A percentile compares a stretch with the other conserved stretches of the same genome.
phyloP scores from a whole-genome alignment of 163 green algal genomes.

The Chloroidium sp. region DNA sequence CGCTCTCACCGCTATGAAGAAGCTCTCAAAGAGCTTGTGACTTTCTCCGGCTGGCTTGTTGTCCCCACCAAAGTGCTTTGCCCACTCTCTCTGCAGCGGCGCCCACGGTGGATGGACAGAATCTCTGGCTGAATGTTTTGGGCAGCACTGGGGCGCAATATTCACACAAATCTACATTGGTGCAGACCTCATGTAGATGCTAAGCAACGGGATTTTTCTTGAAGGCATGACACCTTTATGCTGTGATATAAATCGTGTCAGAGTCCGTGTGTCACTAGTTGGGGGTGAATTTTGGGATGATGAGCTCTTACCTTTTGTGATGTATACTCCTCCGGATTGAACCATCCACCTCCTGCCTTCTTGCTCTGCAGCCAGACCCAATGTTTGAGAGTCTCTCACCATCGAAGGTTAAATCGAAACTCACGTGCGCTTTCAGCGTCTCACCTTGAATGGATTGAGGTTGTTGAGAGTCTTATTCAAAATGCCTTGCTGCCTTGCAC shows the following conservation, averaged over 20 bases:
- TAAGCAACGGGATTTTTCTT: neutral
- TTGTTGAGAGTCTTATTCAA: neutral
- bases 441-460: slow-evolving; percentile 7
- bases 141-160: neutral
- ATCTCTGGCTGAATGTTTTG: neutral
- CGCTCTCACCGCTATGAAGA: slow-evolving; percentile 39
- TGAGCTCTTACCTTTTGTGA: slow-evolving; percentile 34
- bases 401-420: neutral
- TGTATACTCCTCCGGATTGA: slow-evolving; percentile 47
- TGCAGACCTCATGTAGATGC: neutral
- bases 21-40: slow-evolving; percentile 43
- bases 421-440: neutral
- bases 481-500: no score
- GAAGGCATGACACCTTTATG: neutral
- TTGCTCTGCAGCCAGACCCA: neutral
- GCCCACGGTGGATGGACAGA: neutral
- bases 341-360: slow-evolving; percentile 9
- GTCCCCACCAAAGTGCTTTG: slow-evolving; percentile 23
- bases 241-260: neutral
- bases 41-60: slow-evolving; percentile 33
- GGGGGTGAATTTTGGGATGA: neutral
- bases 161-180: neutral
- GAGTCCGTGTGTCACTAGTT: neutral
- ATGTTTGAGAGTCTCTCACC: neutral
- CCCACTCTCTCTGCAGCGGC: slow-evolving; percentile 41